A percentile compares a stretch with the other conserved stretches of the same genome.
These are phyloP conservation scores for Fusarium xylarioides DNA, from an alignment of 2,329 filamentous ascomycete genomes.

Conservation along the genomic window DNA sequence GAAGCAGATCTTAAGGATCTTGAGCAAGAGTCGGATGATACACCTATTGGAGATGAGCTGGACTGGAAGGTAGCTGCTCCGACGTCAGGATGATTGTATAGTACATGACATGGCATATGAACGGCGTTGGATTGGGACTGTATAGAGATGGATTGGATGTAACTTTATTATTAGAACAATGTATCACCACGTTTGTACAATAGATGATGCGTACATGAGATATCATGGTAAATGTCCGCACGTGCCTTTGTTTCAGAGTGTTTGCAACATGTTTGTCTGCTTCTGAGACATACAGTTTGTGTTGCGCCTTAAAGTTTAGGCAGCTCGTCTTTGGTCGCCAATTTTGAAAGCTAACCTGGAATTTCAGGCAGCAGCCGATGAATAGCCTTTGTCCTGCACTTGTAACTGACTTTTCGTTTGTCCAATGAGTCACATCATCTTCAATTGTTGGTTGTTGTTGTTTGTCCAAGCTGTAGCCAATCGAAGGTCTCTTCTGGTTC, in stretches of 20 bases:
- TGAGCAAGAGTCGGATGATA: slow-evolving; percentile 32
- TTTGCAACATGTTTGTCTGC: not conserved
- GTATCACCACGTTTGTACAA: slow-evolving; percentile 28
- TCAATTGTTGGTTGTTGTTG: not conserved
- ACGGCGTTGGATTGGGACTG: not conserved
- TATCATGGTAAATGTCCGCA: not conserved
- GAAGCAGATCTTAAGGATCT: slow-evolving; percentile 23
- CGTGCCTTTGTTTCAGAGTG: slow-evolving; percentile 2
- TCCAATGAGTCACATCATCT: not conserved
- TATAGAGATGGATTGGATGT: slow-evolving; percentile 13
- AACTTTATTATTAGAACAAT: slow-evolving; percentile 26
- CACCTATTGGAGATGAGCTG: slow-evolving; percentile 19
- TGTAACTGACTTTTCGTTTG: not conserved
- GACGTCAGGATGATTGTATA: slow-evolving; percentile 14
- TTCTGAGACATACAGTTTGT: not conserved
- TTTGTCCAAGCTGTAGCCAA: not conserved
- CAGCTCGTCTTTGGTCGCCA: not conserved
- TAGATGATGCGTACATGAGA: not conserved
- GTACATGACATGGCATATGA: not conserved
- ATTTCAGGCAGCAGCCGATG: not conserved
- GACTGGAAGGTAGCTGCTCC: slow-evolving; percentile 11
- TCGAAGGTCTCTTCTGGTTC: not conserved
- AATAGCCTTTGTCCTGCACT: not conserved
- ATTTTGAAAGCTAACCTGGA: not conserved
- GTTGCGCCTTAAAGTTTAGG: not conserved